Evolutionary conservation across 306 rosid genomes (phyloP), one percentile per base, ranked within the genome.

Genomic region (Cicer cuneatum): DNA sequence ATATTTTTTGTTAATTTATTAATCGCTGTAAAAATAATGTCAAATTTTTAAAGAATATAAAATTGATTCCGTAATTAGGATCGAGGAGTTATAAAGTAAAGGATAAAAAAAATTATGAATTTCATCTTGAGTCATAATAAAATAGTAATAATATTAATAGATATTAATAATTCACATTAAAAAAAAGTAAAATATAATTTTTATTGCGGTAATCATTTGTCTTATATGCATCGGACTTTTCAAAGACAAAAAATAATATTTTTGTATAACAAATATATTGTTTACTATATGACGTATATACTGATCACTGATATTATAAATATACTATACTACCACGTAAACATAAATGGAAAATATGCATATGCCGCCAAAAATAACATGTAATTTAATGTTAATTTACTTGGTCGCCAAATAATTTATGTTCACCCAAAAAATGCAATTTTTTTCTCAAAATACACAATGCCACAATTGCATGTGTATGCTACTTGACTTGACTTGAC

Each of bases 401-500:
- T 14, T 51, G 6, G 24, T 51, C 4, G 1, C 57, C 59, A 18
- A 29, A 18, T 53, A 4, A 53, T 8, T 18, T 53, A 53, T 53
- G 24, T 15, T 51, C 5, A 49, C 16, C 18, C 5, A 51, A 2
- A 51, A 14, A 6, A 21, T 51, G 15, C 57, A 51, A 14, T 49
- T 7, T 51, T 9, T 49, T 7, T n/a, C 5, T 8, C 57, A 51
- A 15, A 51, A 51, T 51, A 11, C 24, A 51, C 8, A 15, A 51
- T 14, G 15, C 10, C 24, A 51, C 8, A 51, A 51, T 14, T 51
- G 57, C 24, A 51, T 10, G 24, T 15, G 10, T 10, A 51, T 51
- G 24, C 5, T 15, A 51, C 21, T 51, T 51, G 57, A 51, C 57
- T 51, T 51, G 57, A 51, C 57, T 15, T 51, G 57, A 51, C 57